Base-by-base conservation (phyloP, 2,329 filamentous ascomycete genomes). In the Aspergillus sojae region DNA sequence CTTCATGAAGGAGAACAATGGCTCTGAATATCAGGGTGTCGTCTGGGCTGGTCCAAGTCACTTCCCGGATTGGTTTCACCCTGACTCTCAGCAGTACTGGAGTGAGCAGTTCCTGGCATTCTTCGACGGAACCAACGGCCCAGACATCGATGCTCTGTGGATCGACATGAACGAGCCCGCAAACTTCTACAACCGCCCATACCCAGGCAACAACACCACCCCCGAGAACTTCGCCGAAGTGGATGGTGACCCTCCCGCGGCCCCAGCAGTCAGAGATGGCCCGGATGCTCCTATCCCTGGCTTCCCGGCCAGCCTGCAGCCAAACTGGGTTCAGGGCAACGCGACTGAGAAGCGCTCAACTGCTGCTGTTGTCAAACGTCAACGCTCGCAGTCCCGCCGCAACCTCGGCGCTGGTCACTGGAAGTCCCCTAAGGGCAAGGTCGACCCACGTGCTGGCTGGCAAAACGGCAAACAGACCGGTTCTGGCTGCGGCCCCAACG, bases 1-100 rank as follows among this genome's bases (percentile, higher is more conserved):
- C 21, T 57, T 43, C 34, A 23, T 57, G 21, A 43, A 39, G 23
- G 23, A 46, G 1, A 19, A 19, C 3, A 28, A 43, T 11, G 34
- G 55, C 45, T 75, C 72, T 58, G 62, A 68, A 6, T 45, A 39
- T 21, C 12, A 43, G 74, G 87, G 91, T n/a, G 89, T 92, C 16
- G 91, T 94, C n/a, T 94, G 91, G 91, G 89, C 91, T 5, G 91
- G 91, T 50, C 84, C 88, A 12, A 86, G 88, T 0, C 88, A 85
- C 12, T 93, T 89, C 77, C 90, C 90, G 0, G 92, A 94, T 74
- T 94, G 91, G 91, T 92, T 93, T 72, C 80, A 88, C n/a, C 82
- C 84, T 7, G 86, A 86, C 57, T 85, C 87, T 1, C 83, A 88
- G 53, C 70, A 78, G 1, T 95, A 88, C 77, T 94, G 91, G 91